A percentile compares a stretch with the other conserved stretches of the same genome.
phyloP scores from a whole-genome alignment of 805 yeast genomes.

The Ascoidea rubescens region DNA sequence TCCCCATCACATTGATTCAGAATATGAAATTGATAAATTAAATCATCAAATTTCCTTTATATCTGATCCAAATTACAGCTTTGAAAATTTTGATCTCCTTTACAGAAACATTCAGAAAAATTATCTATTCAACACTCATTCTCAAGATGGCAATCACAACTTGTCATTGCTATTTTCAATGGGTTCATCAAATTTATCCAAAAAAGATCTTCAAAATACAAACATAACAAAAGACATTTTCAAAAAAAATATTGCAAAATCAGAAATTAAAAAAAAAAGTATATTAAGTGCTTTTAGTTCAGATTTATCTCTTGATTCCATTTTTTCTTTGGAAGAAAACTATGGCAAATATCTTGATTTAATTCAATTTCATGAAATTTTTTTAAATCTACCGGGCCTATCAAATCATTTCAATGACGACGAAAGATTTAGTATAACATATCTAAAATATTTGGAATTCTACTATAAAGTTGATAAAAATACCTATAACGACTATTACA shows the following conservation, averaged over 20 bases:
- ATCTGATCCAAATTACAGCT: constrained; percentile 16
- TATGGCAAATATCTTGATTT: constrained; percentile 57
- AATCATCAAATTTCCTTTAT: constrained; percentile 4
- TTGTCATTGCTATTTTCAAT: constrained; percentile 4
- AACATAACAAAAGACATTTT: constrained; percentile 15
- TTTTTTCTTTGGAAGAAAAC: constrained; percentile 47
- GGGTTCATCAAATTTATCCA: constrained; percentile 1
- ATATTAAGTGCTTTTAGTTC: constrained; percentile 37
- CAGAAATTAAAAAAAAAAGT: constrained; percentile 11
- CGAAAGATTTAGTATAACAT: constrained; percentile 16
- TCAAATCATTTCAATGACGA: constrained; percentile 15
- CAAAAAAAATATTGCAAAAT: constrained; percentile 13
- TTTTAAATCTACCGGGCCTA: constrained; percentile 32
- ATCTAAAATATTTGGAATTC: constrained; percentile 34
- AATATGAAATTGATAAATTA: constrained; percentile 7
- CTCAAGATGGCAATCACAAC: constrained; percentile 18
- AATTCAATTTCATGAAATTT: constrained; percentile 31
- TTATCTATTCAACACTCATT: constrained; percentile 17
- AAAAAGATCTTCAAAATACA: constrained; percentile 4
- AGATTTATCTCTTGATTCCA: constrained; percentile 29
- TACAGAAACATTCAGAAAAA: constrained; percentile 19
- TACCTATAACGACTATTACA: constrained; percentile 13
- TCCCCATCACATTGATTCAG: constrained; percentile 1
- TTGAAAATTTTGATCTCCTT: constrained; percentile 24
- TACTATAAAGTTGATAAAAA: constrained; percentile 26